Evolutionary conservation across 257 asterid genomes (phyloP).

Genomic region (Solanum sitiens): DNA sequence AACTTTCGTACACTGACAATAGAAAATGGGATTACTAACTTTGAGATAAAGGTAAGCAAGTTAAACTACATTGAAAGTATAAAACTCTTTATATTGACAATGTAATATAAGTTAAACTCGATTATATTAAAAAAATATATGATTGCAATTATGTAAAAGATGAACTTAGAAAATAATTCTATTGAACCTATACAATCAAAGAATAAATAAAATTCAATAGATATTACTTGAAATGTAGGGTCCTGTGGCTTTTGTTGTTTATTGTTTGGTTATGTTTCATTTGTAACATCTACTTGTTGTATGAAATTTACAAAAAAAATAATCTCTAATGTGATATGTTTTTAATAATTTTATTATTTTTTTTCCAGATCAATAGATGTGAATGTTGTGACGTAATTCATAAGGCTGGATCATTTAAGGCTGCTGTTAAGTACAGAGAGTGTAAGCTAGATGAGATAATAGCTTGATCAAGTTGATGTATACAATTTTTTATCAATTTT

Average conservation of each 20-base stretch:
- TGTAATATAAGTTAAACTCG: not conserved
- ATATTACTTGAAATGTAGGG: not conserved
- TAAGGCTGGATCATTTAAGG: conserved; percentile 6
- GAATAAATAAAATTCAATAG: not conserved
- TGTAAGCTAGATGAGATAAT: conserved; percentile 39
- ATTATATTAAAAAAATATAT: too few species aligned
- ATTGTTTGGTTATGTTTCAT: not conserved
- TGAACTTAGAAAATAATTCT: not conserved
- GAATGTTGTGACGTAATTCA: conserved; percentile 50
- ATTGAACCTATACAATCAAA: not conserved
- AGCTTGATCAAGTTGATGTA: conserved; percentile 12
- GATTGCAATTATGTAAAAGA: not conserved
- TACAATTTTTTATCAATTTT: not conserved
- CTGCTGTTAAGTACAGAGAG: conserved; percentile 29
- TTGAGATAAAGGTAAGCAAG: not conserved
- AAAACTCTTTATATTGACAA: not conserved
- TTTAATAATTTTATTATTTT: too few species aligned
- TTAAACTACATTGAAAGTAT: not conserved
- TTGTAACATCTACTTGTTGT: not conserved
- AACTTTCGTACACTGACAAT: not conserved
- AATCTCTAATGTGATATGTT: not conserved
- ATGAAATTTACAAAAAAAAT: not conserved
- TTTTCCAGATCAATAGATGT: conserved; percentile 26
- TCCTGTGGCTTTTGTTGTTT: not conserved
- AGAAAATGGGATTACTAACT: not conserved